Conservation (phyloP, 2,329 filamentous ascomycete species). For the Cadophora luteo-olivacea region DNA sequence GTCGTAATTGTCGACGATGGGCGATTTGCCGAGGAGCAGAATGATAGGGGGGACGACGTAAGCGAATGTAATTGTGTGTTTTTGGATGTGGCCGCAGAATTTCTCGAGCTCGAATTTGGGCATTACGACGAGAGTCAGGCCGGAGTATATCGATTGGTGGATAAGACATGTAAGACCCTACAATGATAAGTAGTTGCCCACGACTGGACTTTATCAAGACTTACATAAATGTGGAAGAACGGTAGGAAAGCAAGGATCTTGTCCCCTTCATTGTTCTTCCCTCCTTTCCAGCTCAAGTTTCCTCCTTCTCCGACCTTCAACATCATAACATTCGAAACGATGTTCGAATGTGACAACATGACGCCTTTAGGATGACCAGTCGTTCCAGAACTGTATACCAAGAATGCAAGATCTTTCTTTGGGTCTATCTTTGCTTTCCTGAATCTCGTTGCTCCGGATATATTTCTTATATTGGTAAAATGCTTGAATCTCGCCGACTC, state of each 20-base stretch:
- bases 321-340: slow-evolving; percentile 76
- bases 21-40: slow-evolving; percentile 80
- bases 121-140: slow-evolving; percentile 73
- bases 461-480: slow-evolving; percentile 73
- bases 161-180: slow-evolving; percentile 75
- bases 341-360: slow-evolving; percentile 82
- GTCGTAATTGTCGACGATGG: slow-evolving; percentile 80
- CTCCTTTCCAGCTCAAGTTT: slow-evolving; percentile 63
- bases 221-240: slow-evolving; percentile 90
- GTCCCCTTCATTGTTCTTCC: slow-evolving; percentile 68
- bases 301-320: slow-evolving; percentile 58
- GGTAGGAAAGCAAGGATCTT: slow-evolving; percentile 80
- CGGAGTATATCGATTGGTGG: slow-evolving; percentile 70
- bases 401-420: slow-evolving; percentile 76
- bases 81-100: slow-evolving; percentile 79
- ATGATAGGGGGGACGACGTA: slow-evolving; percentile 89
- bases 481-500: slow-evolving; percentile 67
- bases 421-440: slow-evolving; percentile 69
- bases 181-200: slow-evolving; percentile 13
- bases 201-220: slow-evolving; percentile 38
- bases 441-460: slow-evolving; percentile 63
- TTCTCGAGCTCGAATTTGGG: slow-evolving; percentile 81
- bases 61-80: slow-evolving; percentile 74
- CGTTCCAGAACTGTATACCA: slow-evolving; percentile 89
- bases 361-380: slow-evolving; percentile 93